Evolutionary conservation across 768 basidiomycete species (phyloP), one percentile per base, ranked within the genome.

Genomic region (Russula griseocarnosa): DNA sequence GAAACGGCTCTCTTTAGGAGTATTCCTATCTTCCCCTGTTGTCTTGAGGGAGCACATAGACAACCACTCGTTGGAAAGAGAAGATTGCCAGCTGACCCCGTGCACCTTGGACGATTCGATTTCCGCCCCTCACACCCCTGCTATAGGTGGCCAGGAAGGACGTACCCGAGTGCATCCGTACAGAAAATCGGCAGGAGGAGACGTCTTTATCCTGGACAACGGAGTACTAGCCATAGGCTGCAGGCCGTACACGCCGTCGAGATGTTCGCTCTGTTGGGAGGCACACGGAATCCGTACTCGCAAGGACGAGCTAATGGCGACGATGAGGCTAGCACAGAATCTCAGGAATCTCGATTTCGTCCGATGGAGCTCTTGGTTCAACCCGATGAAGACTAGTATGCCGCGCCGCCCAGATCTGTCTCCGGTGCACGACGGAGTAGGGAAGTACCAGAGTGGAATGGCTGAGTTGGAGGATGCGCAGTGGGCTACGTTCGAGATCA

Each of bases 21-120:
- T 88, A 53, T 85, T 83, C 69, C 80, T 89, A 22, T 88, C 86
- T 0, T 77, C 81, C 57, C 79, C 81, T 30, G 74, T 74, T 46
- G 72, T 86, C 61, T 71, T 86, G 22, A 76, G 79, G 60, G 58
- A 74, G 5, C 84, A 86, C 65, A 72, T 81, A 56, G 71, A 70
- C 22, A 68, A 72, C 47, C 84, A 85, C 62, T 56, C 61, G 8
- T 30, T 57, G 9, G 57, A 14, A 36, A 42, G 54, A 40, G 44
- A 61, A 38, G 22, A 44, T 5, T 63, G 50, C 44, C 55, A 58
- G 3, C 18, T 64, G 14, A 22, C 47, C 18, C 46, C 40, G 20
- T 66, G 60, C 30, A 62, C 58, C 20, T 55, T 56, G 5, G 58
- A 54, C 5, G 63, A 62, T 32, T 55, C 53, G 30, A 63, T 66